These are phyloP conservation scores for Cystobasidium ongulense DNA, from an alignment of 768 basidiomycete genomes.

Conservation along the genomic window DNA sequence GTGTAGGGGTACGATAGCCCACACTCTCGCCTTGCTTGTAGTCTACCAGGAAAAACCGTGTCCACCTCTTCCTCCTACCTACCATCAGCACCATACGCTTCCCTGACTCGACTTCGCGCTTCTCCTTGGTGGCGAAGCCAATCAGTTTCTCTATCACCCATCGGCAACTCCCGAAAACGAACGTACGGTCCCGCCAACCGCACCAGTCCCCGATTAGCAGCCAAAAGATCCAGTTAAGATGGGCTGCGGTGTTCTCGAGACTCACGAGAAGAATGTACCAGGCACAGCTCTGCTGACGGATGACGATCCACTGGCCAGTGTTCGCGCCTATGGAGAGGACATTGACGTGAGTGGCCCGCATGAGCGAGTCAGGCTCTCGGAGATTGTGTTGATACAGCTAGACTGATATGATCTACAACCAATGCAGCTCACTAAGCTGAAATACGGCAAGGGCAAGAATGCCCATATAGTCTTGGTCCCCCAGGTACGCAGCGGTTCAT, in stretches of 20 bases:
- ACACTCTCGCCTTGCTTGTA: too few relatives aligned
- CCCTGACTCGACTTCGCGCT: background rate
- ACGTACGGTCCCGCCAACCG: too few relatives aligned
- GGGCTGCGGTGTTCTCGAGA: conserved; percentile 10
- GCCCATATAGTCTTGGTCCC: conserved; percentile 8
- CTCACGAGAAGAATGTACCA: conserved; percentile 1
- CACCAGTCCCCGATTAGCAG: too few relatives aligned
- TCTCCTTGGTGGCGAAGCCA: background rate
- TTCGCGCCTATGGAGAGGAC: background rate
- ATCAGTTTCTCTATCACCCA: too few relatives aligned
- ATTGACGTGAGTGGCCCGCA: background rate
- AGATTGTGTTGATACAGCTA: too few relatives aligned
- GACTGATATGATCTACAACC: too few relatives aligned
- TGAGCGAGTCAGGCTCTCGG: background rate
- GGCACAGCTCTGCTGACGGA: conserved; percentile 12
- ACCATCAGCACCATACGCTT: background rate
- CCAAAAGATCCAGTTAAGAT: too few relatives aligned
- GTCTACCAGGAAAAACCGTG: too few relatives aligned
- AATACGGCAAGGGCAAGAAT: conserved; percentile 16
- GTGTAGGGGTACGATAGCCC: too few relatives aligned
- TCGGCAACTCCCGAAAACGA: too few relatives aligned
- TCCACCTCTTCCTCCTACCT: too few relatives aligned
- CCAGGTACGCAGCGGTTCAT: background rate
- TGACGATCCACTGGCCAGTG: conserved; percentile 6
- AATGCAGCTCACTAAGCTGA: background rate